Base-by-base conservation (phyloP, 2,329 filamentous ascomycete genomes). In the Cyphellophora attinorum region DNA sequence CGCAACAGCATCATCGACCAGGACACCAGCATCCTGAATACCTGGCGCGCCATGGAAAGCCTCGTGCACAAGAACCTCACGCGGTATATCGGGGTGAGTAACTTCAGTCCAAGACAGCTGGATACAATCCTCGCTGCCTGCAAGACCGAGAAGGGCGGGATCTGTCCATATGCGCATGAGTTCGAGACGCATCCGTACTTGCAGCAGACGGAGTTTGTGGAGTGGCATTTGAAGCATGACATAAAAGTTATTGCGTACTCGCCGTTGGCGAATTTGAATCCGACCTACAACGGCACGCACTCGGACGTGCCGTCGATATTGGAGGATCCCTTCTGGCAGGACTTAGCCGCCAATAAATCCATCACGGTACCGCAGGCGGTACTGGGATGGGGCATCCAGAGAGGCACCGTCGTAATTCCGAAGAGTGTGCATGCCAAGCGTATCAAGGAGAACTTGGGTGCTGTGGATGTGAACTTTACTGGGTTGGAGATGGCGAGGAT, bases 31-130 rank as follows among this genome's bases (percentile, higher is more conserved):
- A 49, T 52, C 34, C 36, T 47, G 17, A 46, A 48, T 19, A 76
- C 72, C 51, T 85, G 52, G 78, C 74, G 79, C 51, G 70, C 70
- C 29, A 76, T 85, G 65, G 68, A 75, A 47, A 70, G 70, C 11
- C 54, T 77, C 2, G 52, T 73, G 4, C 48, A 55, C 2, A 68
- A 70, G 3, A 80, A 80, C 35, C 68, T 70, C 33, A 45, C 44
- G 3, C 38, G 40, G 2, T 29, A 45, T 34, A 85, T 88, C 46
- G 82, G 83, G 18, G 75, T 88, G 5, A 80, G 75, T 46, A 86
- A 60, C 55, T 46, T 59, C 44, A 45, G 45, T 28, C 32, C 47
- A 37, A 27, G 44, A 36, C 29, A 55, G 21, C 44, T 58, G 11
- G 51, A 57, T 29, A 29, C 46, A 12, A 40, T 58, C 14, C 38